Evolutionary conservation across 1,284 basidiomycete genomes (phyloP).

Genomic region (Leccinum fallax): DNA sequence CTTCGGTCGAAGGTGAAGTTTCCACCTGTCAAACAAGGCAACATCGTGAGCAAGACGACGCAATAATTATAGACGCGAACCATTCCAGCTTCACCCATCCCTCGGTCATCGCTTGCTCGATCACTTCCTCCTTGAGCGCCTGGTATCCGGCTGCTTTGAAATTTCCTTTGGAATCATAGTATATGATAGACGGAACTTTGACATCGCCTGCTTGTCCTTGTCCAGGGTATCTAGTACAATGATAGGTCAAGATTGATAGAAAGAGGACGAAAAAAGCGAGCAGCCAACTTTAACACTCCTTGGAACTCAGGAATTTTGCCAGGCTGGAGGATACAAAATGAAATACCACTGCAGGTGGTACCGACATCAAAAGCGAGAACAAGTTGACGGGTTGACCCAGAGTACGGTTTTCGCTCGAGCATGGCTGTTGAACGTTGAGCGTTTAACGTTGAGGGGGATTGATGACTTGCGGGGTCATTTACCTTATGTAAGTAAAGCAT

Average conservation of each 20-base stretch:
- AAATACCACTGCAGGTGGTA: conserved; percentile 51
- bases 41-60: conserved; percentile 20
- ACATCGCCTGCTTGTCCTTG: background rate
- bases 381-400: conserved; percentile 37
- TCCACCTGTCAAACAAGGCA: conserved; percentile 47
- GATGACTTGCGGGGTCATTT: too few species aligned
- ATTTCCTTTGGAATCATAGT: background rate
- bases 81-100: conserved; percentile 47
- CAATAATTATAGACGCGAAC: conserved; percentile 31
- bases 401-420: conserved; percentile 20
- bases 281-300: background rate
- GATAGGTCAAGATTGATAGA: background rate
- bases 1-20: conserved; percentile 50
- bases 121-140: conserved; percentile 32
- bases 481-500: too few species aligned
- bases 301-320: background rate
- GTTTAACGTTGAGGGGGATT: background rate
- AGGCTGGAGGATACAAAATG: conserved; percentile 42
- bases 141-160: conserved; percentile 49
- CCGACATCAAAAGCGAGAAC: conserved; percentile 53
- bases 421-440: conserved; percentile 1
- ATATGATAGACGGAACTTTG: background rate
- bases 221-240: background rate
- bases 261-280: conserved; percentile 2
- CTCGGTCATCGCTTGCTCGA: conserved; percentile 43